A percentile compares a stretch with the other conserved stretches of the same genome.
Conservation (phyloP, 257 asterid genomes). For the Eucommia ulmoides region DNA sequence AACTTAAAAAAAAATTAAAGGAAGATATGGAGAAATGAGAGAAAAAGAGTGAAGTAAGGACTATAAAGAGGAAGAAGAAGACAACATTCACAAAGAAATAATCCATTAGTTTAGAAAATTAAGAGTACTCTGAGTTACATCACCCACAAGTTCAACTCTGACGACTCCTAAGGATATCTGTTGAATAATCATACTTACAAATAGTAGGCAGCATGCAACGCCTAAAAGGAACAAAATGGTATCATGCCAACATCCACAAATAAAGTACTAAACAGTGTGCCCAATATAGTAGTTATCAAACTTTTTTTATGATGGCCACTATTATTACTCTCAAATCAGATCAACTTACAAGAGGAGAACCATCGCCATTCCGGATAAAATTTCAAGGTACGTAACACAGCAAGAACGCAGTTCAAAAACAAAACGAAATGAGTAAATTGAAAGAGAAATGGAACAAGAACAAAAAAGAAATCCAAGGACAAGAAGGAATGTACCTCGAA, state of each 20-base stretch:
- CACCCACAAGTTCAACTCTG: no score
- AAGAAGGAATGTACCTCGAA: conserved; percentile 5
- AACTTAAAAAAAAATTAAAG: no score
- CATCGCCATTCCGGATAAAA: neutral
- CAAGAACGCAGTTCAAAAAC: neutral
- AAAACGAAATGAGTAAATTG: neutral
- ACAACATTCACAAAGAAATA: neutral
- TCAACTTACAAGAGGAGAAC: neutral
- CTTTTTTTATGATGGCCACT: neutral
- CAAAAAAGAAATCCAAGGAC: neutral
- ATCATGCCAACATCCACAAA: no score
- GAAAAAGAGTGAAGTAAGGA: no score
- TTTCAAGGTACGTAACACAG: neutral
- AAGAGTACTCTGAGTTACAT: no score
- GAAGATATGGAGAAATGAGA: no score
- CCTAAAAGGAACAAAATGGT: no score
- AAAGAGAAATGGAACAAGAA: neutral
- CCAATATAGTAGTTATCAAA: neutral
- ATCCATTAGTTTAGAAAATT: neutral
- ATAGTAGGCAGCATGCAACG: neutral
- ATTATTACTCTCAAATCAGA: neutral
- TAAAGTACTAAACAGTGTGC: neutral
- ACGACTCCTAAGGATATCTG: no score
- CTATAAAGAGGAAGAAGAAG: neutral
- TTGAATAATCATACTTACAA: neutral